Percentiles rank a stretch among this genome's conserved stretches.
Conservation (phyloP, 805 yeast species). For the Spathaspora arborariae region DNA sequence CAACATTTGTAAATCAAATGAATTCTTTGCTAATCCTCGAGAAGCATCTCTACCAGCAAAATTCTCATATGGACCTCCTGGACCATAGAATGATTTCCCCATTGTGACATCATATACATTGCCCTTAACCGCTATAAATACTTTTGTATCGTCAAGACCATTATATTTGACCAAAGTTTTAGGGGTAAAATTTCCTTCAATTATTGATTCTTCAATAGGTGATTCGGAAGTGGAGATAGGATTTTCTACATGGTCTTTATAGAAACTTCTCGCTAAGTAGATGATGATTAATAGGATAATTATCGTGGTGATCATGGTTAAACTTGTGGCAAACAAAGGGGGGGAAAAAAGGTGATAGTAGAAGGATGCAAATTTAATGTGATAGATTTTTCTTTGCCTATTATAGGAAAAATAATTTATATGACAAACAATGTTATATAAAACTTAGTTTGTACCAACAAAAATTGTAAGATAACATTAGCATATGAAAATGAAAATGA, state of each 20-base stretch:
- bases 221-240: conserved; percentile 22
- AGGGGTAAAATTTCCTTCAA: conserved; percentile 67
- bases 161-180: conserved; percentile 66
- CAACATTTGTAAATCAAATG: conserved; percentile 68
- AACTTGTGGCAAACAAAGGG: neutral
- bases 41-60: conserved; percentile 97
- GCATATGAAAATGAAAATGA: too few species aligned
- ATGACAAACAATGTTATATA: too few species aligned
- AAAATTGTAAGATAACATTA: too few species aligned
- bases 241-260: conserved; percentile 18
- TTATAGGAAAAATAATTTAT: too few species aligned
- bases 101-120: conserved; percentile 78
- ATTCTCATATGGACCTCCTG: conserved; percentile 90
- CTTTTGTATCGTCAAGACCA: conserved; percentile 74
- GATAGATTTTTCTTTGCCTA: too few species aligned
- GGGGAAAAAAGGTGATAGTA: neutral
- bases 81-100: conserved; percentile 88
- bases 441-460: too few species aligned
- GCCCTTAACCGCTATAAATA: conserved; percentile 84
- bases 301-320: conserved; percentile 24
- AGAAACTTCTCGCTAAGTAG: conserved; percentile 27
- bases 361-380: neutral
- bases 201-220: conserved; percentile 21
- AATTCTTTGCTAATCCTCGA: conserved; percentile 83
- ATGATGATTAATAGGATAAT: conserved; percentile 26